Conservation (phyloP, 495 filamentous ascomycete genomes). For the Daldinia caldariorum region DNA sequence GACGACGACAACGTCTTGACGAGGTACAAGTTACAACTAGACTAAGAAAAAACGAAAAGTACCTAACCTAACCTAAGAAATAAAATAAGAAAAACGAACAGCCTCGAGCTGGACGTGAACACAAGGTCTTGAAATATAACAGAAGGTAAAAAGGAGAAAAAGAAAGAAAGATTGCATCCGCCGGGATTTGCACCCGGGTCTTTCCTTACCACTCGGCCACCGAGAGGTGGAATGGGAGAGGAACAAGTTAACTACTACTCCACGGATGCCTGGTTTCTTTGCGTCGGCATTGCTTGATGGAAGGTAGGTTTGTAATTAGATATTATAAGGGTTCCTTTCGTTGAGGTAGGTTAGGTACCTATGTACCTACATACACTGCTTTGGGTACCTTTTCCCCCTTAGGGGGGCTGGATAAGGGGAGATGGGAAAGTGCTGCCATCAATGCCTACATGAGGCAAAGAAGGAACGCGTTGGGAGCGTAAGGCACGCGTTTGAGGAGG, state of each 20-base stretch:
- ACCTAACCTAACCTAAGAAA: too few species aligned
- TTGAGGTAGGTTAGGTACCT: neutral
- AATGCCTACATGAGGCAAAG: neutral
- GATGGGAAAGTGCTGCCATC: too few species aligned
- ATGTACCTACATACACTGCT: too few species aligned
- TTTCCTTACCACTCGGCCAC: conserved; percentile 27
- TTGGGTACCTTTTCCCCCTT: too few species aligned
- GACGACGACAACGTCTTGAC: too few species aligned
- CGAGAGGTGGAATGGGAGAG: conserved; percentile 22
- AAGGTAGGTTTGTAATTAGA: neutral
- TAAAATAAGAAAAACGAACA: conserved; percentile 1
- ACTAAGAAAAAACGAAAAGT: neutral
- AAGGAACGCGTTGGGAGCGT: neutral
- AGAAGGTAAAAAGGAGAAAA: neutral
- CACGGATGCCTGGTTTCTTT: conserved; percentile 23
- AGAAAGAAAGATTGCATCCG: conserved; percentile 38
- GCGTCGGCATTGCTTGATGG: neutral
- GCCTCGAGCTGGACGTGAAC: conserved; percentile 1
- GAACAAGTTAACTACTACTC: conserved; percentile 47
- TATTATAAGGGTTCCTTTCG: conserved; percentile 2
- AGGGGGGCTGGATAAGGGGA: too few species aligned
- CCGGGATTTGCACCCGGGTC: conserved; percentile 50
- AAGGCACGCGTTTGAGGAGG: neutral
- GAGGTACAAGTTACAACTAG: too few species aligned
- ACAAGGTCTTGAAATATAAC: neutral